Conservation (phyloP, 768 basidiomycete species). For the Trametes cinnabarina region DNA sequence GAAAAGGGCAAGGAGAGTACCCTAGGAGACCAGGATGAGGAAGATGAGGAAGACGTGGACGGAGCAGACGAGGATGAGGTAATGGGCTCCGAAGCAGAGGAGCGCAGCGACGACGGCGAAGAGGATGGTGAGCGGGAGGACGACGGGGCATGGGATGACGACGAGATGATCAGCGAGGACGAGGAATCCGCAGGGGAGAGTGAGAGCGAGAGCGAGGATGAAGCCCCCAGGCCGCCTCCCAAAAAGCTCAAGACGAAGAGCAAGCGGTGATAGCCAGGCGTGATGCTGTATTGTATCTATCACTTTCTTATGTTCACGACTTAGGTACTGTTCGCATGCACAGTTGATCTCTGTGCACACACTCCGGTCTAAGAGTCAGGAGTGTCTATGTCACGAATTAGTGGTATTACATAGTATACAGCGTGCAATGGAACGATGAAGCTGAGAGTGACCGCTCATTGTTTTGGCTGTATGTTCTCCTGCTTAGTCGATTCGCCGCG, state of each 20-base stretch:
- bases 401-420: constrained; percentile 8
- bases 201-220: constrained; percentile 47
- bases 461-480: constrained; percentile 2
- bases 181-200: constrained; percentile 42
- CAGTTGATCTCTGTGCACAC: no score
- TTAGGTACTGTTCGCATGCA: no score
- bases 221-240: constrained; percentile 40
- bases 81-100: constrained; percentile 50
- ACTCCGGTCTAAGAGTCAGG: no score
- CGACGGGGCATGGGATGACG: constrained; percentile 49
- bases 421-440: not conserved
- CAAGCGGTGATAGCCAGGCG: constrained; percentile 39
- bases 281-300: not conserved
- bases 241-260: constrained; percentile 56
- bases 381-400: not conserved
- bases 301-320: not conserved
- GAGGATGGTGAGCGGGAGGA: constrained; percentile 35
- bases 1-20: constrained; percentile 31
- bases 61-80: constrained; percentile 46
- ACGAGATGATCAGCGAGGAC: constrained; percentile 63
- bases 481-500: constrained; percentile 10
- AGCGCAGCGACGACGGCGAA: constrained; percentile 35
- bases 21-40: constrained; percentile 39
- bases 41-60: constrained; percentile 35
- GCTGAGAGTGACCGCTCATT: not conserved